Evolutionary conservation across 352 stramenopile species (phyloP).

Genomic region (Pythium brassicae): DNA sequence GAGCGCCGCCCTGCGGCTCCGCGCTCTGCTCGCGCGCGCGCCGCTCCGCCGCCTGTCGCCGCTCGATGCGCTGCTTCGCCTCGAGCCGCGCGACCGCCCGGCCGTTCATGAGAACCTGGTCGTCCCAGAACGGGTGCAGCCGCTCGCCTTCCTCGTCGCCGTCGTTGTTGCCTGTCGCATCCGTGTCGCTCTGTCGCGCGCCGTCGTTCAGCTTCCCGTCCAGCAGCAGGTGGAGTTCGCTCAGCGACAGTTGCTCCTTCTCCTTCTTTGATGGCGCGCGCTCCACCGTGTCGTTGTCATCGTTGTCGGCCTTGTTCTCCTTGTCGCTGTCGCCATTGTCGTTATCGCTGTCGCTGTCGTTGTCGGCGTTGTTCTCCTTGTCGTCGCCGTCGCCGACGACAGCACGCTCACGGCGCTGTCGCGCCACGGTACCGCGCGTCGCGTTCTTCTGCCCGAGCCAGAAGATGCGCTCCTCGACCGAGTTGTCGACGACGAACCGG

Average conservation of each 20-base stretch:
- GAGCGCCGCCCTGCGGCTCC: background rate
- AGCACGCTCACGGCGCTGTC: background rate
- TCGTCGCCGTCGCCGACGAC: conserved; percentile 3
- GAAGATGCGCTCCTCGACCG: conserved; percentile 88
- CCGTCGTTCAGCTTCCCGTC: conserved; percentile 13
- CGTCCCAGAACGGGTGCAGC: conserved; percentile 36
- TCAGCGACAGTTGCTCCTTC: conserved; percentile 53
- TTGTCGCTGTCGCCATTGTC: conserved; percentile 16
- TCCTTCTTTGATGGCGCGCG: conserved; percentile 42
- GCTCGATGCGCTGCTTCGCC: conserved; percentile 32
- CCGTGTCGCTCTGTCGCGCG: no score
- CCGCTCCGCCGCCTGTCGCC: conserved; percentile 27
- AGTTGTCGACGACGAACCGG: conserved; percentile 85
- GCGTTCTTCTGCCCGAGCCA: conserved; percentile 33
- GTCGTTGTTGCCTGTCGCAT: background rate
- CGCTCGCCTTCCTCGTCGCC: background rate
- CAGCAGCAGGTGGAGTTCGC: conserved; percentile 40
- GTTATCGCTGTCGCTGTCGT: conserved; percentile 6
- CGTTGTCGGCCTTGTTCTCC: conserved; percentile 6
- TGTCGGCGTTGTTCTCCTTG: background rate
- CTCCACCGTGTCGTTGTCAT: conserved; percentile 13
- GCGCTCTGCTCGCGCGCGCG: conserved; percentile 13
- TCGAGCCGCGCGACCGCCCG: conserved; percentile 20
- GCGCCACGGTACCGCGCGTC: background rate
- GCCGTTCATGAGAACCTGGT: conserved; percentile 37